phyloP scores from a whole-genome alignment of 345 rosid genomes.

The Lepidium didymum region DNA sequence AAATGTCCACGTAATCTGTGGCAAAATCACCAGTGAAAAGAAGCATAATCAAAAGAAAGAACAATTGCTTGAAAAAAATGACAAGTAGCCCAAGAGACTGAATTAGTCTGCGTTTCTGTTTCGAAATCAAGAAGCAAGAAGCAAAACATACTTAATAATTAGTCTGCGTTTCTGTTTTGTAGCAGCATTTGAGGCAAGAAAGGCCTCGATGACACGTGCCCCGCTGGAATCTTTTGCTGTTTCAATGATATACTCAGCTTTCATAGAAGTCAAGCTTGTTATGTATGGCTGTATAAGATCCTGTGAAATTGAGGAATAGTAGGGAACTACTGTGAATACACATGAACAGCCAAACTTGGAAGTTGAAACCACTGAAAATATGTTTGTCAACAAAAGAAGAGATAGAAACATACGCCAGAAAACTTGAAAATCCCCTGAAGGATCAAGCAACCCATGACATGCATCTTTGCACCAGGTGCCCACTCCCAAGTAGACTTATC shows the following conservation, averaged over 20 bases:
- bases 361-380: not conserved
- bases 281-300: conserved; percentile 65
- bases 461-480: conserved; percentile 69
- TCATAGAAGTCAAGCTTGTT: conserved; percentile 66
- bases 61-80: not conserved
- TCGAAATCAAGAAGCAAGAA: conserved; percentile 10
- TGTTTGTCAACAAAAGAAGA: not conserved
- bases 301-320: conserved; percentile 33
- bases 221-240: conserved; percentile 77
- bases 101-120: conserved; percentile 58
- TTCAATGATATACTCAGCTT: conserved; percentile 55
- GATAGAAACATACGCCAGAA: conserved; percentile 54
- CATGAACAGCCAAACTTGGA: conserved; percentile 9
- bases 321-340: not conserved
- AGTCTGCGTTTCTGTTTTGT: conserved; percentile 66
- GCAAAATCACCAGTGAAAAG: conserved; percentile 4
- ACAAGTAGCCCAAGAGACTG: not conserved
- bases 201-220: conserved; percentile 83
- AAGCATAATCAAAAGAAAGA: conserved; percentile 1
- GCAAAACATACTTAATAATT: conserved; percentile 56
- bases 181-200: conserved; percentile 67
- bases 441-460: conserved; percentile 79
- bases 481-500: conserved; percentile 70
- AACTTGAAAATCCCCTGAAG: conserved; percentile 79
- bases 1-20: conserved; percentile 73